Percentiles rank a stretch among this genome's conserved stretches.
These are phyloP conservation scores for Paramyrothecium roridum DNA, from an alignment of 2,329 filamentous ascomycete genomes.

Conservation along the genomic window DNA sequence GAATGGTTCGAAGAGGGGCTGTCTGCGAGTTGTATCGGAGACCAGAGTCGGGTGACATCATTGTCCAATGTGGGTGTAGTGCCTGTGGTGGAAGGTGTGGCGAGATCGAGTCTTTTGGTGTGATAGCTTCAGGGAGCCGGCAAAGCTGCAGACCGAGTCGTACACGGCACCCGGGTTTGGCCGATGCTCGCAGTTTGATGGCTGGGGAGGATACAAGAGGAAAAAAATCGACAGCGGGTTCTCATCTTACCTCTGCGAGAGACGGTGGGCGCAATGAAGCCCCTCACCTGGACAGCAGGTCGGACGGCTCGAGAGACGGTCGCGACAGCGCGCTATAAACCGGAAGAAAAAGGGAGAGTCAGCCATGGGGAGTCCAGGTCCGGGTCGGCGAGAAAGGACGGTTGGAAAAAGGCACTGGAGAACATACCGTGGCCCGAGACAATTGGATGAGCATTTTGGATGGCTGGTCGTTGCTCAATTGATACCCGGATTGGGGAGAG, in stretches of 20 bases:
- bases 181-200: not conserved
- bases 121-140: no score
- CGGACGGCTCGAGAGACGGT: constrained; percentile 42
- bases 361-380: not conserved
- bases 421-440: constrained; percentile 53
- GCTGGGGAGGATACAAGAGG: not conserved
- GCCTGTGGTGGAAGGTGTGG: no score
- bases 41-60: not conserved
- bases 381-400: not conserved
- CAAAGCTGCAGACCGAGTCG: no score
- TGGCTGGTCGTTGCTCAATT: constrained; percentile 45
- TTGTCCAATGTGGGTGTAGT: not conserved
- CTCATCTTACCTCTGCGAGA: constrained; percentile 56
- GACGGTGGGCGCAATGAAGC: constrained; percentile 59
- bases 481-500: constrained; percentile 29
- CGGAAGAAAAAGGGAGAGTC: not conserved
- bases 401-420: constrained; percentile 1
- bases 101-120: no score
- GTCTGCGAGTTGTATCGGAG: no score
- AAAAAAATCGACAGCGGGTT: not conserved
- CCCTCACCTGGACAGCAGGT: constrained; percentile 45
- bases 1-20: constrained; percentile 4
- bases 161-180: not conserved
- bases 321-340: constrained; percentile 48
- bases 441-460: constrained; percentile 56